Percentiles rank a stretch among this genome's conserved stretches.
Conservation (phyloP, 179 eudicot species). For the Patellifolia procumbens region DNA sequence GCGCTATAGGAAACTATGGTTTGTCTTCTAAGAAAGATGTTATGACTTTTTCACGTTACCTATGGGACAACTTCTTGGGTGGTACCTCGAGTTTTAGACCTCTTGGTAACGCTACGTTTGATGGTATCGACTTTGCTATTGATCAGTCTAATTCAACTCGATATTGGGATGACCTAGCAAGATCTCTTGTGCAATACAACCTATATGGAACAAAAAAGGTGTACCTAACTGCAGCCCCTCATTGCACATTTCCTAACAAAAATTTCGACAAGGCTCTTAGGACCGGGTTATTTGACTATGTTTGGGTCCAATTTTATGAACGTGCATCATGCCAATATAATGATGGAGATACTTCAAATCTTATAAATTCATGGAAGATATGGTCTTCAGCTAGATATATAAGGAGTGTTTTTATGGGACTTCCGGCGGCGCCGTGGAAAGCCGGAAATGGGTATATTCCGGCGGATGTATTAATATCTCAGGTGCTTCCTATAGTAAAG, state of each 20-base stretch:
- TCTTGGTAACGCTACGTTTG: constrained; percentile 46
- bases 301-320: constrained; percentile 74
- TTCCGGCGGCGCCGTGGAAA: constrained; percentile 67
- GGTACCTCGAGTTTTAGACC: constrained; percentile 50
- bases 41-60: constrained; percentile 36
- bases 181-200: neutral
- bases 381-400: constrained; percentile 42
- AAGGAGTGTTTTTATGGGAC: constrained; percentile 59
- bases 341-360: constrained; percentile 35
- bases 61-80: constrained; percentile 54
- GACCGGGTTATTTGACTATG: constrained; percentile 56
- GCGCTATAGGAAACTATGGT: constrained; percentile 57
- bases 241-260: constrained; percentile 60
- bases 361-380: constrained; percentile 44
- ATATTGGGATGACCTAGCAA: constrained; percentile 46
- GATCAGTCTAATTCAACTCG: constrained; percentile 41
- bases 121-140: constrained; percentile 65
- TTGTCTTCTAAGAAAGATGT: constrained; percentile 57
- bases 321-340: constrained; percentile 61
- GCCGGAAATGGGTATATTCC: constrained; percentile 79
- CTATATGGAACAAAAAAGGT: constrained; percentile 32
- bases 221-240: constrained; percentile 61
- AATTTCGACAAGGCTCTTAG: constrained; percentile 44
- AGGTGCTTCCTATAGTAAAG: constrained; percentile 64
- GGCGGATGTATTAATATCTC: constrained; percentile 41